phyloP scores from a whole-genome alignment of 805 yeast species.

The Saturnispora diversa region DNA sequence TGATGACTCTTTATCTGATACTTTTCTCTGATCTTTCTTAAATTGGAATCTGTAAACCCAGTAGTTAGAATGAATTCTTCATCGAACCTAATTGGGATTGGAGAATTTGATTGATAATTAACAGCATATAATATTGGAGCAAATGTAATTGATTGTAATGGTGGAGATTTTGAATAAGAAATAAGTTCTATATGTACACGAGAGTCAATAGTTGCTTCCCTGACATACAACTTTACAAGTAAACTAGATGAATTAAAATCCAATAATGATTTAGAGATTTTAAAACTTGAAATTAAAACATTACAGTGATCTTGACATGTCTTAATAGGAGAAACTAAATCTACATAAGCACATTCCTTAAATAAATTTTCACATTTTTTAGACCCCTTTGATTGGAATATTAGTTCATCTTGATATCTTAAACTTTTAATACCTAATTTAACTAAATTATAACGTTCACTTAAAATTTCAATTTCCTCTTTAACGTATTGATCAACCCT shows the following conservation, averaged over 20 bases:
- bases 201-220: too few relatives aligned
- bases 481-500: not conserved
- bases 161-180: not conserved
- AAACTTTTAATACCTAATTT: not conserved
- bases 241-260: too few relatives aligned
- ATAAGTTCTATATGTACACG: too few relatives aligned
- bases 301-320: too few relatives aligned
- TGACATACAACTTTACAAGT: too few relatives aligned
- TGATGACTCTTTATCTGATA: not conserved
- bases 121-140: constrained; percentile 2
- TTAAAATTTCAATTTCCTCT: constrained; percentile 1
- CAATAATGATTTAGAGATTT: not conserved
- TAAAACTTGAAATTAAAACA: too few relatives aligned
- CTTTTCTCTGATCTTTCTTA: not conserved
- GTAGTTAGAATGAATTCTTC: constrained; percentile 1
- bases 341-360: not conserved
- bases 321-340: too few relatives aligned
- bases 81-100: constrained; percentile 7
- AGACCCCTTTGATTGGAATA: not conserved
- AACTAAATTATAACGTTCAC: not conserved
- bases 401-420: constrained; percentile 4
- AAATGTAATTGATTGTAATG: not conserved
- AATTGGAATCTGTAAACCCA: not conserved
- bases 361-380: not conserved
- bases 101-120: constrained; percentile 3